phyloP scores from a whole-genome alignment of 306 rosid species.

The Datisca glomerata region DNA sequence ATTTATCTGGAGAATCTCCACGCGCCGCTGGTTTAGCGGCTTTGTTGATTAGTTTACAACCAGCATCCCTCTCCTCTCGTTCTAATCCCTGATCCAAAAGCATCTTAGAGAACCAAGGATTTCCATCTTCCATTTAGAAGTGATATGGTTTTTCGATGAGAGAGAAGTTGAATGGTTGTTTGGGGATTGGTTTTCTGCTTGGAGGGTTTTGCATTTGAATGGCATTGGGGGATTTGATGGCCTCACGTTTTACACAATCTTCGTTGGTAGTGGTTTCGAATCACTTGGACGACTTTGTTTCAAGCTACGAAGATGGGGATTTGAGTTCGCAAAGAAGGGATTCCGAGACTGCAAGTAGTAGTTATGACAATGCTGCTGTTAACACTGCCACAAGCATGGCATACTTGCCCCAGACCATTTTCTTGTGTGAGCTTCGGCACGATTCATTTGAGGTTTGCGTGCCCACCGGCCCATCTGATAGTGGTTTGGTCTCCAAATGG shows the following conservation, averaged over 20 bases:
- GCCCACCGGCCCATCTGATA: constrained; percentile 62
- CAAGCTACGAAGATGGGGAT: constrained; percentile 34
- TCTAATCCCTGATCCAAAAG: constrained; percentile 9
- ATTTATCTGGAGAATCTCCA: constrained; percentile 40
- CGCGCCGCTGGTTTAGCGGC: constrained; percentile 85
- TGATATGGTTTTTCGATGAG: constrained; percentile 20
- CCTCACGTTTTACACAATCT: constrained; percentile 89
- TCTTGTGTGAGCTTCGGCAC: constrained; percentile 73
- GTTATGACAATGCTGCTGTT: constrained; percentile 39
- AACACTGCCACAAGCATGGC: constrained; percentile 60
- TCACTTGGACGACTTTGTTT: constrained; percentile 37
- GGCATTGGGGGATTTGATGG: constrained; percentile 99
- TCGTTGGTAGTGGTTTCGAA: constrained; percentile 46
- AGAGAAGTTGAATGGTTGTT: constrained; percentile 27
- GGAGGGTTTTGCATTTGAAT: constrained; percentile 56
- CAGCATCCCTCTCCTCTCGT: neutral
- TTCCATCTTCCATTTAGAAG: constrained; percentile 2
- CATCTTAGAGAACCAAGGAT: neutral
- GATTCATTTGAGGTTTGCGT: constrained; percentile 69
- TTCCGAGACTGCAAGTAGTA: constrained; percentile 48
- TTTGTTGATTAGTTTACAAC: constrained; percentile 58
- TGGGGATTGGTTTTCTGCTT: constrained; percentile 3
- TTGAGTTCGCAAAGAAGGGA: constrained; percentile 33
- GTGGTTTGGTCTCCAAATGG: constrained; percentile 92
- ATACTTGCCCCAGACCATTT: constrained; percentile 63